These are phyloP conservation scores for Cucurbita moschata DNA, from an alignment of 306 rosid species.

Conservation along the genomic window DNA sequence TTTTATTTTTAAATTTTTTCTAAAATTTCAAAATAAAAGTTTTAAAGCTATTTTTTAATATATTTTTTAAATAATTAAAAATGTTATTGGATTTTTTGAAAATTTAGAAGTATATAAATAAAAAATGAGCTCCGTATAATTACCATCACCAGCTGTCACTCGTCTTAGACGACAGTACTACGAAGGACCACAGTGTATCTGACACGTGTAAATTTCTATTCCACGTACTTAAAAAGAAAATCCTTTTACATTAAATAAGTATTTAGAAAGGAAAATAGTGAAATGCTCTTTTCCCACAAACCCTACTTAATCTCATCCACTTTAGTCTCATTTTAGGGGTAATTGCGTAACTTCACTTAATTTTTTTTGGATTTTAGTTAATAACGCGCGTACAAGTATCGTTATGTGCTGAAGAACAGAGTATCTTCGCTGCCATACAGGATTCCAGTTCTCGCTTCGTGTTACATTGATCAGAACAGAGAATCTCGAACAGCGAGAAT, in stretches of 20 bases:
- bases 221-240: slow-evolving; percentile 6
- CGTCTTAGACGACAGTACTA: not conserved
- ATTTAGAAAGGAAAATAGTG: not conserved
- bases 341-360: not conserved
- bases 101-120: too few species aligned
- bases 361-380: not conserved
- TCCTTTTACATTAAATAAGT: not conserved
- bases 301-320: not conserved
- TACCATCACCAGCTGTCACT: not conserved
- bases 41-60: too few species aligned
- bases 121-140: not conserved
- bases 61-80: too few species aligned
- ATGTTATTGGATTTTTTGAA: too few species aligned
- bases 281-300: not conserved
- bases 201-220: slow-evolving; percentile 20
- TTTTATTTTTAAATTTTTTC: too few species aligned
- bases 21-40: too few species aligned
- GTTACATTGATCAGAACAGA: not conserved
- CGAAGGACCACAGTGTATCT: not conserved
- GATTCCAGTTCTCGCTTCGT: not conserved
- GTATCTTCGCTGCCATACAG: not conserved
- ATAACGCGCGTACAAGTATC: not conserved
- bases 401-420: not conserved
- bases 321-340: not conserved
- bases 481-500: not conserved